Base-by-base conservation (phyloP, 2,329 filamentous ascomycete species). In the Aureobasidium lini region DNA sequence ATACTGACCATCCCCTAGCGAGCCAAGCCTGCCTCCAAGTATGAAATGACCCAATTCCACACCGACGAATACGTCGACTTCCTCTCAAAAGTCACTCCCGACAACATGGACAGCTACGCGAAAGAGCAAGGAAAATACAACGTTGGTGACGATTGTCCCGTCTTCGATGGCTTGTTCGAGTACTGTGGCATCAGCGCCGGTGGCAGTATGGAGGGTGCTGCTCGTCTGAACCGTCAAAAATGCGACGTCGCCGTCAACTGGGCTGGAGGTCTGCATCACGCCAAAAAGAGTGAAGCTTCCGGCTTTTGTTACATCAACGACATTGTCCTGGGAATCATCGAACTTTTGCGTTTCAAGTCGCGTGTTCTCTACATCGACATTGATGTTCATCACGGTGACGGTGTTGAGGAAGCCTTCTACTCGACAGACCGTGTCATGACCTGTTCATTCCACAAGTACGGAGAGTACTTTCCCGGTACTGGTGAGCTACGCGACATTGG, bases 91-190 rank as follows among this genome's bases (percentile, higher is more conserved):
- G 94, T 99, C 59, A 97, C 94, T 0, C 95, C 94, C 1, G 94
- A 99, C 77, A 99, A 99, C 72, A 97, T 97, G 90, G 95, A 99
- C 67, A 84, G 83, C 64, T 97, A 90, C 70, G 83, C 87, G 66
- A 89, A 92, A 67, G 94, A 99, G 72, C 92, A 97, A 72, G 87
- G 89, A 83, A 84, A 79, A 75, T 79, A 86, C 74, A 87, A 87
- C 62, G 84, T 87, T 59, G 84, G 84, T 57, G 85, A 79, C 60
- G 78, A 80, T 62, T 80, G 77, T 65, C 85, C 85, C 1, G 85
- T 88, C 0, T 88, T 88, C 62, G 85, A 88, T 65, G 85, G 85
- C 15, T 75, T 88, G 15, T 88, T 87, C 63, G 84, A 88, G 68
- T 88, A 87, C 70, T 87, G 84, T 66, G 84, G 83, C 16, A 87